Evolutionary conservation across 1,284 basidiomycete species (phyloP), one percentile per base, ranked within the genome.

Genomic region (Trametes versicolor): DNA sequence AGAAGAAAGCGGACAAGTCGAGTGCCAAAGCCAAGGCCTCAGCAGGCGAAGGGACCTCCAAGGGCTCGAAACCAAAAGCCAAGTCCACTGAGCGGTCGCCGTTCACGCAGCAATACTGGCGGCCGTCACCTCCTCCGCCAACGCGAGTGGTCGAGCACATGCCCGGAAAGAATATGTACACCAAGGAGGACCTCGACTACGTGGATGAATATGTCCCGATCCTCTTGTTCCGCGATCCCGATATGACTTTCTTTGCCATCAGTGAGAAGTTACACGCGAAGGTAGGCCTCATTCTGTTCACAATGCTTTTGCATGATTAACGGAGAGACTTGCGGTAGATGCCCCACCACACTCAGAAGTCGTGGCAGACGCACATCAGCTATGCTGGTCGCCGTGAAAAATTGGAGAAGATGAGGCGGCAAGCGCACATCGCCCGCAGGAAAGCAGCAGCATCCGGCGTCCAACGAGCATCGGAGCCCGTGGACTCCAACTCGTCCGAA

Each of bases 111-210:
- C 27, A 9, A 2, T 64, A 66, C 37, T 73, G 75, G 53, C 81
- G 82, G 8, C 83, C 83, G 2, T 79, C 83, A 1, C 85, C 86
- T 17, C 82, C 83, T 1, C 76, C 81, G n/a, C 75, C 75, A 17
- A 58, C 60, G 50, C 75, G 63, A 68, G 75, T 58, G 72, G 79
- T 64, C 49, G 65, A 48, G 25, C 72, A 56, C 61, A 63, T 56
- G 55, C 60, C 60, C 48, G 78, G 79, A 17, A 79, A 70, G 57
- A 82, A 81, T 62, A 65, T 74, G 10, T 89, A 81, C 70, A 82
- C 87, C 8, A 71, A 78, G 39, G 77, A 74, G 27, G 87, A 89
- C 62, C 67, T 74, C 8, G 77, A 80, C 27, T 89, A 85, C 64
- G 74, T 77, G 29, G 70, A 72, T 57, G 70, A 74, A 45, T 80